Conservation (phyloP, 192 early-diverging fungal species). For the Haplosporangium gracile region DNA sequence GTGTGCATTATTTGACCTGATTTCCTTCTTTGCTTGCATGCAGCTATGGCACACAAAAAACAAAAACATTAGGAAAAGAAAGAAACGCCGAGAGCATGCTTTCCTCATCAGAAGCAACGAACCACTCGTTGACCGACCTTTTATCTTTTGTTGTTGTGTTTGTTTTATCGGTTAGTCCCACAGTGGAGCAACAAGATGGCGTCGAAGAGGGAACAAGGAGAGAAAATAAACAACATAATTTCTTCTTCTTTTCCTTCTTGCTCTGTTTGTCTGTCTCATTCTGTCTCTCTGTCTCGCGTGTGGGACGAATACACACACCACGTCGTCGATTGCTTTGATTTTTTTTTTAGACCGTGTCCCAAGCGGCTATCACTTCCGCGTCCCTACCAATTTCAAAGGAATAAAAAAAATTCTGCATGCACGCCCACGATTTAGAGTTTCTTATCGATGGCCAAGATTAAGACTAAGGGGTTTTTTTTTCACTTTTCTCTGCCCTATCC, state of each 20-base stretch:
- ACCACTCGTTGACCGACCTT: not conserved
- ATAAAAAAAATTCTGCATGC: too few relatives aligned
- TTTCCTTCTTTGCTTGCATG: not conserved
- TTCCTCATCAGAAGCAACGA: not conserved
- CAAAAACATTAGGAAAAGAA: too few relatives aligned
- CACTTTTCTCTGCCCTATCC: not conserved
- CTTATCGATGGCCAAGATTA: not conserved
- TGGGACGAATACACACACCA: too few relatives aligned
- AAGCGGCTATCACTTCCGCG: too few relatives aligned
- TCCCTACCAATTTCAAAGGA: too few relatives aligned
- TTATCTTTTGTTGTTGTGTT: not conserved
- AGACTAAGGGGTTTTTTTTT: not conserved
- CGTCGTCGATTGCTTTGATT: too few relatives aligned
- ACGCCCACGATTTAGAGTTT: not conserved
- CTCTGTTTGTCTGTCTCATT: not conserved
- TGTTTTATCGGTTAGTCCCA: not conserved
- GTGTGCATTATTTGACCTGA: not conserved
- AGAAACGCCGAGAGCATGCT: too few relatives aligned
- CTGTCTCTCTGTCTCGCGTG: not conserved
- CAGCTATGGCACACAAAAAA: too few relatives aligned
- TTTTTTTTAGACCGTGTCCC: too few relatives aligned
- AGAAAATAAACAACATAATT: too few relatives aligned
- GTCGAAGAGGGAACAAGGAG: not conserved
- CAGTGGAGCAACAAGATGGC: not conserved
- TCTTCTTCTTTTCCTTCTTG: not conserved